A percentile compares a stretch with the other conserved stretches of the same genome.
Evolutionary conservation across 192 early-diverging fungal species (phyloP).

Genomic region (Mortierella claussenii): DNA sequence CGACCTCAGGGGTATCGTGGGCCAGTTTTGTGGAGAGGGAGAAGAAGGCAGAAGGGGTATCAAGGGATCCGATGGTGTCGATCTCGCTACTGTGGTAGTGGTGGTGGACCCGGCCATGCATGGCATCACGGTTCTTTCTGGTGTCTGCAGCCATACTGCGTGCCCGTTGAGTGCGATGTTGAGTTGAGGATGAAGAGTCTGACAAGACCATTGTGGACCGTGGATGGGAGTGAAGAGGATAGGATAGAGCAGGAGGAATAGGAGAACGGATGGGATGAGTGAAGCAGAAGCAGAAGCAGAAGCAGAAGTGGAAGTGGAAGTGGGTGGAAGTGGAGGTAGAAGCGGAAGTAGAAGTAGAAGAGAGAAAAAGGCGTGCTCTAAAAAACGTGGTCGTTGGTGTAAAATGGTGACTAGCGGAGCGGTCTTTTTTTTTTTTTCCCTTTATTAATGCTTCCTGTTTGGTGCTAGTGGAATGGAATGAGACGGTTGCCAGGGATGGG

Average conservation of each 20-base stretch:
- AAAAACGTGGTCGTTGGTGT: no score
- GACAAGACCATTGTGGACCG: no score
- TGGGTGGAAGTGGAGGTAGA: no score
- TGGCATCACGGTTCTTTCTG: background rate
- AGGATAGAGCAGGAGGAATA: background rate
- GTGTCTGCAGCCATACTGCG: constrained; percentile 34
- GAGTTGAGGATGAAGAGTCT: background rate
- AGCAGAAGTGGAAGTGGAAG: no score
- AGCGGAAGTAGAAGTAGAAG: background rate
- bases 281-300: background rate
- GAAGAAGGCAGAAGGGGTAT: background rate
- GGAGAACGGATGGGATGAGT: background rate
- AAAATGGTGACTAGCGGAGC: no score
- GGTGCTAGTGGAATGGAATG: no score
- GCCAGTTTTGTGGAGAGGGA: background rate
- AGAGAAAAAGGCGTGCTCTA: background rate
- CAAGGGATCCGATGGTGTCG: background rate
- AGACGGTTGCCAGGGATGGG: no score
- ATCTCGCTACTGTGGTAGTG: background rate
- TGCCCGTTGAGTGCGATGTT: constrained; percentile 28
- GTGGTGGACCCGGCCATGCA: background rate
- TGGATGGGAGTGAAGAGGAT: no score
- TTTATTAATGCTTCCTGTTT: no score
- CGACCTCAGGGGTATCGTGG: constrained; percentile 7
- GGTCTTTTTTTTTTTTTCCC: no score